Evolutionary conservation across 306 rosid genomes (phyloP).

Genomic region (Abrus precatorius): DNA sequence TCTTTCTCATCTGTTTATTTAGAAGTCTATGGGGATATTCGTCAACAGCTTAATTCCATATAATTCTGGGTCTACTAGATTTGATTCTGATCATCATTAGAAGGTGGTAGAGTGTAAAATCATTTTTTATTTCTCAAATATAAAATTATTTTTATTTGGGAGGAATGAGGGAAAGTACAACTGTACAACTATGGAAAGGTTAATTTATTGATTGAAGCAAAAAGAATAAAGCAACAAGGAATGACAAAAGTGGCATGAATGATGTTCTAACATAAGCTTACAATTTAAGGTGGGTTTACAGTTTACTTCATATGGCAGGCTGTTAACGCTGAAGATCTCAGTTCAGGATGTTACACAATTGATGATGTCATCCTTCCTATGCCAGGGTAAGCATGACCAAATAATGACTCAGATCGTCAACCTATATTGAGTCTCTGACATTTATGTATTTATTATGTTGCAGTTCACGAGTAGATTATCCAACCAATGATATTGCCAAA

Average conservation of each 20-base stretch:
- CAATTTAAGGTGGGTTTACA: constrained; percentile 28
- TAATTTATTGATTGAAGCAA: constrained; percentile 1
- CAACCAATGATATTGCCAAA: constrained; percentile 72
- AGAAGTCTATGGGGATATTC: constrained; percentile 12
- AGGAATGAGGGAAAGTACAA: constrained; percentile 17
- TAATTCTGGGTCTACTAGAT: constrained; percentile 10
- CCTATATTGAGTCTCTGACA: constrained; percentile 31
- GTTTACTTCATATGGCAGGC: constrained; percentile 61
- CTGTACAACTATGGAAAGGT: not conserved
- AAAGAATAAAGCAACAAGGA: not conserved
- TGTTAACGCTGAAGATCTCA: constrained; percentile 76
- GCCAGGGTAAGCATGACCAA: constrained; percentile 79
- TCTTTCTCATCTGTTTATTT: constrained; percentile 16
- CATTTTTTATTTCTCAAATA: not conserved
- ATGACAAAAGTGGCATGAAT: constrained; percentile 6
- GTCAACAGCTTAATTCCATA: not conserved
- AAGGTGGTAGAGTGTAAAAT: constrained; percentile 15
- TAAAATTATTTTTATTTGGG: constrained; percentile 5
- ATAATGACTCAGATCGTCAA: constrained; percentile 18
- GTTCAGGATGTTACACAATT: constrained; percentile 66
- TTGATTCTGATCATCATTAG: not conserved
- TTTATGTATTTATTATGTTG: constrained; percentile 49
- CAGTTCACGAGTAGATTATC: constrained; percentile 84
- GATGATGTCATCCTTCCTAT: constrained; percentile 93
- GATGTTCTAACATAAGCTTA: constrained; percentile 24